A percentile compares a stretch with the other conserved stretches of the same genome.
Conservation (phyloP, 192 early-diverging fungal species). For the Chytriomyces confervae region DNA sequence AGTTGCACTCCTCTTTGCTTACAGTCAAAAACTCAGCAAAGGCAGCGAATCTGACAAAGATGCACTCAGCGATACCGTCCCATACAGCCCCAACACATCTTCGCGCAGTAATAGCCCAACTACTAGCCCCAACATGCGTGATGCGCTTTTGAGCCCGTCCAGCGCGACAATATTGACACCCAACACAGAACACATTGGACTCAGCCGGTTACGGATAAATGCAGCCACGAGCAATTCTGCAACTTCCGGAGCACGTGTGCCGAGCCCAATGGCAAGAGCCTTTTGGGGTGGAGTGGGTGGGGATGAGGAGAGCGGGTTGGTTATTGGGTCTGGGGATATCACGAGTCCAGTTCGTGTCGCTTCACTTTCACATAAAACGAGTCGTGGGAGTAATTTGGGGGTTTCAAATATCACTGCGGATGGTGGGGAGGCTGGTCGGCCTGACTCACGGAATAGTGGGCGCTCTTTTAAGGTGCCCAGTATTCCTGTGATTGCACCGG, state of each 20-base stretch:
- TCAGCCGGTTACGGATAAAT: background rate
- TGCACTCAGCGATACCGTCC: background rate
- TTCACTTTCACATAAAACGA: background rate
- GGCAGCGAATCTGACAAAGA: background rate
- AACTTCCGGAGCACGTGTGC: background rate
- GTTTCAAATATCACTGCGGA: background rate
- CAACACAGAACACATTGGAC: background rate
- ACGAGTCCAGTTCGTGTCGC: background rate
- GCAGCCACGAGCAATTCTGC: background rate
- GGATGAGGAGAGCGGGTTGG: background rate
- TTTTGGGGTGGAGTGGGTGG: background rate
- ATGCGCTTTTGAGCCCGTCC: background rate
- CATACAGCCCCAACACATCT: background rate
- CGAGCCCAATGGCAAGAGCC: background rate
- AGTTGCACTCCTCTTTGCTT: constrained; percentile 52
- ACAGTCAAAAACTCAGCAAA: constrained; percentile 30
- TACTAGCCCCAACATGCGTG: background rate
- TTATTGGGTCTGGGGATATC: background rate
- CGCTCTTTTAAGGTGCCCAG: background rate
- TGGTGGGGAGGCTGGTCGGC: background rate
- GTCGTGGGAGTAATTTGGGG: background rate
- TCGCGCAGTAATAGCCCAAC: background rate
- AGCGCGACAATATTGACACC: background rate
- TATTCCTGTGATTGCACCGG: no score
- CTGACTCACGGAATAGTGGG: background rate